These are phyloP conservation scores for Didymosphaeria variabile DNA, from an alignment of 2,329 filamentous ascomycete genomes.

Conservation along the genomic window DNA sequence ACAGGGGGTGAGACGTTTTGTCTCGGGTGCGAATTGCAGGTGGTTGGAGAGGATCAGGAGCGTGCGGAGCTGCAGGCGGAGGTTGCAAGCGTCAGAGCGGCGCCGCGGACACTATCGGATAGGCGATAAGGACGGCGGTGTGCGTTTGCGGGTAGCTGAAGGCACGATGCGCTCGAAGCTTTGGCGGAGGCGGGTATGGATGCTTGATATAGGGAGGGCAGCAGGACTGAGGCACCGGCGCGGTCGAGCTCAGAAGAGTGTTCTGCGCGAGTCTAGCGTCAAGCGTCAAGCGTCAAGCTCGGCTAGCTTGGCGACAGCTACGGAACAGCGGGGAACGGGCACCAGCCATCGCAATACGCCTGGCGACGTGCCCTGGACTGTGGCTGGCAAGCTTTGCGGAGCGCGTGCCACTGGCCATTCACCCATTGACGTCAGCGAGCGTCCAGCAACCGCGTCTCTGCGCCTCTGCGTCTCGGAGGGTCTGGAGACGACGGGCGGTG, in stretches of 20 bases:
- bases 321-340: conserved; percentile 7
- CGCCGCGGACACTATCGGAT: conserved; percentile 31
- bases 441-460: too few relatives aligned
- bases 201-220: conserved; percentile 1
- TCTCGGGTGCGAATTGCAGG: conserved; percentile 31
- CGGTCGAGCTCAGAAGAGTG: conserved; percentile 19
- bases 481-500: too few relatives aligned
- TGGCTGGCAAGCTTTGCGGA: not conserved
- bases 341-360: conserved; percentile 9
- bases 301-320: conserved; percentile 2
- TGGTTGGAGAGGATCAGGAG: conserved; percentile 37
- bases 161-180: conserved; percentile 21
- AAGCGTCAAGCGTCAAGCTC: conserved; percentile 7
- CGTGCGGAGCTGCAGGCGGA: conserved; percentile 33
- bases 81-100: conserved; percentile 30
- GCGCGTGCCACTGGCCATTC: not conserved
- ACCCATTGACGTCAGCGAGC: conserved; percentile 11
- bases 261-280: conserved; percentile 12
- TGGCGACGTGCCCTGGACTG: conserved; percentile 4
- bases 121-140: conserved; percentile 28
- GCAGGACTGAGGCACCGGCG: conserved; percentile 24
- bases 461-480: too few relatives aligned
- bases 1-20: conserved; percentile 37
- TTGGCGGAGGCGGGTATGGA: conserved; percentile 4
- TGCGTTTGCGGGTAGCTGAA: conserved; percentile 16